phyloP scores from a whole-genome alignment of 306 rosid genomes.

The Clitoria ternatea region DNA sequence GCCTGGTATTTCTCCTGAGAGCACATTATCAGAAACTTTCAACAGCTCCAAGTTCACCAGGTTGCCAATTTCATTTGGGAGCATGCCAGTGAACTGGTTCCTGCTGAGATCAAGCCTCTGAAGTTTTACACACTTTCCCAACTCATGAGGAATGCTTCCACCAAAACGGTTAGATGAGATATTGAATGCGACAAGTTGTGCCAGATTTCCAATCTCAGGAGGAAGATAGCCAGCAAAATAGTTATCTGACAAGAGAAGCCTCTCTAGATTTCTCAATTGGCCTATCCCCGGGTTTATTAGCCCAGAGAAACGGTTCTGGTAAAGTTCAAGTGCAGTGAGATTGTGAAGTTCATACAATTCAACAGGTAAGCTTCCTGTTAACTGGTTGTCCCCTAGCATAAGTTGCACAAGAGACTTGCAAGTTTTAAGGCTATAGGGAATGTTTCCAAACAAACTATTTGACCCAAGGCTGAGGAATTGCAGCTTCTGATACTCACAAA shows the following conservation, averaged over 20 bases:
- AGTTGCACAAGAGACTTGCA: constrained; percentile 71
- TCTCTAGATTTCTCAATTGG: constrained; percentile 42
- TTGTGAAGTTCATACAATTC: constrained; percentile 57
- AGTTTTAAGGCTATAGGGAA: constrained; percentile 57
- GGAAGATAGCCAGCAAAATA: constrained; percentile 57
- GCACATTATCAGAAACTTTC: constrained; percentile 61
- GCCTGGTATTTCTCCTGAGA: constrained; percentile 57
- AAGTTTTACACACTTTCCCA: constrained; percentile 57
- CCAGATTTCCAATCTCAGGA: constrained; percentile 54
- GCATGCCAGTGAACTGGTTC: constrained; percentile 49
- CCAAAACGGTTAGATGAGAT: constrained; percentile 54
- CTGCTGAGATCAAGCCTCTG: constrained; percentile 81
- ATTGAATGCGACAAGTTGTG: constrained; percentile 58
- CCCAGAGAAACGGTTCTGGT: constrained; percentile 54
- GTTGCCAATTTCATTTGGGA: constrained; percentile 55
- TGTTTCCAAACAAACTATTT: constrained; percentile 58
- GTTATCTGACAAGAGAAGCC: constrained; percentile 66
- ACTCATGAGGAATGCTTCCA: constrained; percentile 56
- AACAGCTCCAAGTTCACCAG: constrained; percentile 71
- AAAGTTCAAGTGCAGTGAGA: constrained; percentile 66
- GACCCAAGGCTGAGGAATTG: constrained; percentile 74
- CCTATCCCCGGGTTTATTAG: constrained; percentile 50
- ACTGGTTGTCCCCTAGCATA: constrained; percentile 60
- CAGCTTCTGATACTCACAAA: constrained; percentile 50
- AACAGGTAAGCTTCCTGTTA: constrained; percentile 60